Evolutionary conservation across 768 basidiomycete genomes (phyloP).

Genomic region (Candolleomyces eurysporus): DNA sequence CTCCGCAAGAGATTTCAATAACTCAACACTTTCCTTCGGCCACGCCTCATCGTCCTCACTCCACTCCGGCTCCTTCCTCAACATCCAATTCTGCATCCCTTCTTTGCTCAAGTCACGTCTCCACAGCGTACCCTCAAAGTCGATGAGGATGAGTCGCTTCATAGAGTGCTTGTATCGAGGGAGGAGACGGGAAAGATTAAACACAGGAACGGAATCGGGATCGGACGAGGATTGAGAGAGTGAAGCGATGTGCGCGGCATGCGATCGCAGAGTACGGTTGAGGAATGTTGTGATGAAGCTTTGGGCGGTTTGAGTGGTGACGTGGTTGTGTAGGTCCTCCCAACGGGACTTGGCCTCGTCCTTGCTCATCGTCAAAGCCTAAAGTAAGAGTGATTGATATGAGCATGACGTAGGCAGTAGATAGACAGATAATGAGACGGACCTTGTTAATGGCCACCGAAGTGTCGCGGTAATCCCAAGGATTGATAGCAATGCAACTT

Average conservation of each 20-base stretch:
- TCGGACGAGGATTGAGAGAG: constrained; percentile 19
- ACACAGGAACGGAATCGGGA: constrained; percentile 23
- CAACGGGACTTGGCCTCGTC: constrained; percentile 73
- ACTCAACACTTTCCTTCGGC: constrained; percentile 40
- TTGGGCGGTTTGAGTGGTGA: constrained; percentile 84
- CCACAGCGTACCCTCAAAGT: constrained; percentile 84
- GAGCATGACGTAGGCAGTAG: not conserved
- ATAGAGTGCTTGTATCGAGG: constrained; percentile 65
- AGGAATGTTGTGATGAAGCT: constrained; percentile 80
- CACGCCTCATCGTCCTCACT: constrained; percentile 18
- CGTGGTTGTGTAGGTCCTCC: constrained; percentile 85
- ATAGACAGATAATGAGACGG: not conserved
- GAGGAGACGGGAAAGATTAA: constrained; percentile 49
- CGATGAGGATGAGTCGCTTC: constrained; percentile 67
- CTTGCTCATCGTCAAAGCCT: constrained; percentile 75
- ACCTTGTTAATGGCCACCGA: constrained; percentile 71
- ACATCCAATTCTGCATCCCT: constrained; percentile 40
- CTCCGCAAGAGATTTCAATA: constrained; percentile 57
- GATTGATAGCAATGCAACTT: constrained; percentile 83
- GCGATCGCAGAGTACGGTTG: constrained; percentile 67
- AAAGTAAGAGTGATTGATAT: not conserved
- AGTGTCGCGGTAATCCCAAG: constrained; percentile 83
- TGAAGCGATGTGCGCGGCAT: constrained; percentile 55
- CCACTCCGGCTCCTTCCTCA: constrained; percentile 18
- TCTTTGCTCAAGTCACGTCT: constrained; percentile 50